Percentiles rank a stretch among this genome's conserved stretches.
Conservation (phyloP, 306 rosid genomes). For the Cicer bijugum region DNA sequence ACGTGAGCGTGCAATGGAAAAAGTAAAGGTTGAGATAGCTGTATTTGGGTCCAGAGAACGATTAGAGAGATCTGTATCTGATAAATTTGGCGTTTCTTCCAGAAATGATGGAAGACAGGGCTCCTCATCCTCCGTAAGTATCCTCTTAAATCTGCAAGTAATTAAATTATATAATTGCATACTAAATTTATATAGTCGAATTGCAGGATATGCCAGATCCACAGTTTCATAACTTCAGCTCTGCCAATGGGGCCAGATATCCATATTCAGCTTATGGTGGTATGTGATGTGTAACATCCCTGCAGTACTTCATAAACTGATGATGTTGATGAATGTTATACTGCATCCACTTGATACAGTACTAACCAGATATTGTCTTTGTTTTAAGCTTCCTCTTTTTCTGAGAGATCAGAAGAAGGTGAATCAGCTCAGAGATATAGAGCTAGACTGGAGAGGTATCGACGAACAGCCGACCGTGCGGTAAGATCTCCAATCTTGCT, state of each 20-base stretch:
- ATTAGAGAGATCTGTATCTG: slow-evolving; percentile 88
- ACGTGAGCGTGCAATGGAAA: slow-evolving; percentile 87
- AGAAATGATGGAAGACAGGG: slow-evolving; percentile 66
- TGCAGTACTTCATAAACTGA: slow-evolving; percentile 33
- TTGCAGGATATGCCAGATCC: slow-evolving; percentile 69
- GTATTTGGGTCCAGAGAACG: slow-evolving; percentile 68
- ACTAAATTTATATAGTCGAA: slow-evolving; percentile 37
- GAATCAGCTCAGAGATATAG: slow-evolving; percentile 96
- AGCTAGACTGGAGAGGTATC: slow-evolving; percentile 92
- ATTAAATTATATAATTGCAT: slow-evolving; percentile 35
- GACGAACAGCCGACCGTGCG: slow-evolving; percentile 90
- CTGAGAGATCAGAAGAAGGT: slow-evolving; percentile 76
- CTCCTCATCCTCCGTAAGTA: slow-evolving; percentile 71
- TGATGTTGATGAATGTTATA: slow-evolving; percentile 39
- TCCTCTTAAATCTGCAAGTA: slow-evolving; percentile 29
- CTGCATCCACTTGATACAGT: slow-evolving; percentile 40
- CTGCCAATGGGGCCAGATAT: slow-evolving; percentile 58
- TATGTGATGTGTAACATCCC: slow-evolving; percentile 45
- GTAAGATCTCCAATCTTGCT: slow-evolving; percentile 58
- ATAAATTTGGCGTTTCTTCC: slow-evolving; percentile 61
- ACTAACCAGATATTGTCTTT: slow-evolving; percentile 38
- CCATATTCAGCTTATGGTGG: slow-evolving; percentile 67
- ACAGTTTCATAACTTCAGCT: slow-evolving; percentile 54
- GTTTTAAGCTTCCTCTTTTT: slow-evolving; percentile 54
- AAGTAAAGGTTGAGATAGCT: slow-evolving; percentile 73